phyloP scores from a whole-genome alignment of 2,329 filamentous ascomycete genomes.

The Cyphellophora attinorum region DNA sequence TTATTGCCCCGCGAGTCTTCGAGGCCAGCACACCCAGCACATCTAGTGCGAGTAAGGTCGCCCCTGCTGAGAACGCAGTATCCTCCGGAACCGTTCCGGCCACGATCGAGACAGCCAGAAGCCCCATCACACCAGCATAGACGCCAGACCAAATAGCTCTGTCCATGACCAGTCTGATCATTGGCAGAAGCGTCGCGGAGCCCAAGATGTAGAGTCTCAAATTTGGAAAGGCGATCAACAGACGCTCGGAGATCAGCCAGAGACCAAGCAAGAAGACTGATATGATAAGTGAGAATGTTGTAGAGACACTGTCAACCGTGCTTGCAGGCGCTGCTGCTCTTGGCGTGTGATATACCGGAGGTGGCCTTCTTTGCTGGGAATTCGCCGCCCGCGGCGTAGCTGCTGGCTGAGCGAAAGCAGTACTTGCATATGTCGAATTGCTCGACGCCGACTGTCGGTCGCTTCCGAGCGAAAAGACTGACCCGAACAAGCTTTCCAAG shows the following conservation, averaged over 20 bases:
- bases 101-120: too few relatives aligned
- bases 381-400: not conserved
- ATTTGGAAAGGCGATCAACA: not conserved
- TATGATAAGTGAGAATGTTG: not conserved
- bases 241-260: not conserved
- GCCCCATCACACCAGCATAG: too few relatives aligned
- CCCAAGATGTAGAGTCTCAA: not conserved
- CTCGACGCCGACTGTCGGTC: constrained; percentile 10
- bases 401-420: not conserved
- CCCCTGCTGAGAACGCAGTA: too few relatives aligned
- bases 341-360: not conserved
- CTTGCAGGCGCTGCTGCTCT: not conserved
- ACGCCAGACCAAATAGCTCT: too few relatives aligned
- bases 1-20: too few relatives aligned
- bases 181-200: not conserved
- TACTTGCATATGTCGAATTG: not conserved
- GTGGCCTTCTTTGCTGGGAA: not conserved
- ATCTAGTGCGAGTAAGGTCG: too few relatives aligned
- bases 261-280: not conserved
- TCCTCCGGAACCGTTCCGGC: too few relatives aligned
- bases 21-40: too few relatives aligned
- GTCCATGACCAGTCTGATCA: too few relatives aligned
- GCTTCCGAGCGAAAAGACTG: constrained; percentile 34
- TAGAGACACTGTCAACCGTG: not conserved
- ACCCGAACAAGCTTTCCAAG: constrained; percentile 36